Base-by-base conservation (phyloP, 2,329 filamentous ascomycete genomes). In the Fusarium bulbicola region DNA sequence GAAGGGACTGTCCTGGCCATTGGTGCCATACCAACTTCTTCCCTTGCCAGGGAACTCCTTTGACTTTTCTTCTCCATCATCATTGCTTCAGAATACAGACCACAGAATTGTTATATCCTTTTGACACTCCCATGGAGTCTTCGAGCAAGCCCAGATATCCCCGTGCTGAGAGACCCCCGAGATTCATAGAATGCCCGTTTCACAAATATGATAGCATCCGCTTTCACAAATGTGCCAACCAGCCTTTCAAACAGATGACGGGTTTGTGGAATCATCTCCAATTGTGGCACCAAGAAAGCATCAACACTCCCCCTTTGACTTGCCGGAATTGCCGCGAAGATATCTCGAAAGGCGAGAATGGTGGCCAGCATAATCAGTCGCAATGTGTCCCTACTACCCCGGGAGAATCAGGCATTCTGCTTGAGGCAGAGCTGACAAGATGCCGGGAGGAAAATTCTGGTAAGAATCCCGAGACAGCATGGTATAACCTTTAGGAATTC, bases 81-180 rank as follows among this genome's bases (percentile, higher is more conserved):
- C 26, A n/a, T 30, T 20, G 28, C 26, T 30, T 30, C 45, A 12
- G 26, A 30, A 47, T 12, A 30, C 45, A n/a, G 4, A 28, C 20
- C 15, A 20, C 20, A 47, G 6, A 16, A 30, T 16, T n/a, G 3
- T 21, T n/a, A 13, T 10, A 21, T 16, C 45, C 6, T 12, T 0
- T 30, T 1, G 7, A n/a, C 14, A 3, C 9, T 12, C 14, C 20
- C 45, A 47, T 47, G 45, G 45, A 6, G 20, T 9, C 20, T 30
- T 16, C 8, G 11, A 50, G 9, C 30, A 5, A 6, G 1, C 21
- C 30, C 30, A 9, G 47, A 12, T 50, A 5, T 7, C 30, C 47
- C 2, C 14, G 1, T 10, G 3, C 5, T 7, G 3, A 1, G 3
- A 10, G 3, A 3, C 14, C 30, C 7, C 21, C 3, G 7, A 6